Base-by-base conservation (phyloP, 1,284 basidiomycete species). In the Marasmius tenuissimus region DNA sequence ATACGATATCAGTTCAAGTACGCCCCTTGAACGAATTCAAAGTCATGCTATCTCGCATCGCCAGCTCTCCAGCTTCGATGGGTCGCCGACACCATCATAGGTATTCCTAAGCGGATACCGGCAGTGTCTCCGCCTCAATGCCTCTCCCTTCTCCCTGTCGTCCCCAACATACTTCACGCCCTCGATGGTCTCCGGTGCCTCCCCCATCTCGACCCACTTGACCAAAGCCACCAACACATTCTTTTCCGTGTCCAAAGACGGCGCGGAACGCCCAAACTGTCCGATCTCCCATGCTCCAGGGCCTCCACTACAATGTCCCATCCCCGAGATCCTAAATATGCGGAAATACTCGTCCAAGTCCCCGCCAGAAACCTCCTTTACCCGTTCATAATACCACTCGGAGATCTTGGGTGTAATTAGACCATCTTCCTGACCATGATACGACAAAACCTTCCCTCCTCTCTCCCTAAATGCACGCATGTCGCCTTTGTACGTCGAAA, bases 391-490 rank as follows among this genome's bases (percentile, higher is more conserved):
- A n/a, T 66, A 54, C 27, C 64, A 53, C 58, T 67, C 67, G 6
- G 65, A 65, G 45, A 65, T 67, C 22, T 57, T 59, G 0, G 68
- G 67, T 1, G 64, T 22, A 37, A 67, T 66, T 9, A 68, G 16
- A 56, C 56, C 45, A 48, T 70, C 68, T 4, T 58, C 53, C 34
- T 65, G 62, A 2, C 68, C 68, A 57, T 70, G 68, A 48, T 67
- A 68, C 0, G 63, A 66, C 9, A 70, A 51, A 16, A 70, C 52
- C 33, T 70, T 70, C 0, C 68, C 66, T n/a, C 65, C 63, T 1
- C 63, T 58, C 20, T 57, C 48, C 22, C 63, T 57, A 58, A 69
- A 69, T 7, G 57, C 57, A 8, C 66, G 65, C 14, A 70, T 8
- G 57, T 68, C 55, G 35, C 66, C 67, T 37, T 66, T 60, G 37